phyloP scores from a whole-genome alignment of 192 early-diverging fungal species.

The Chytriomyces hyalinus region DNA sequence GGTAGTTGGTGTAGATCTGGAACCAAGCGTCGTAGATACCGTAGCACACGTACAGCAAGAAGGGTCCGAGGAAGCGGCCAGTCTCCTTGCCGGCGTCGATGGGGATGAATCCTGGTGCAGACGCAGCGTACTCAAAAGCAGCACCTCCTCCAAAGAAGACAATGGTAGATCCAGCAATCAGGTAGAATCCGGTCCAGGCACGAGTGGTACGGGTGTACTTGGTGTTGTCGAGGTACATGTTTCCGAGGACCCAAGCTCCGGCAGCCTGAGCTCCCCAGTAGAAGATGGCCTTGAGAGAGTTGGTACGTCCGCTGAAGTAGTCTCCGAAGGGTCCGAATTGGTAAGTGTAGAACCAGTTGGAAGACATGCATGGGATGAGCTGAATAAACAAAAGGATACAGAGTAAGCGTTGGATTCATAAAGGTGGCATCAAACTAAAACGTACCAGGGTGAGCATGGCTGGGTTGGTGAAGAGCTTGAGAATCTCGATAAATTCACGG shows the following conservation, averaged over 20 bases:
- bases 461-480: constrained; percentile 70
- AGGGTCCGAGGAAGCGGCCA: constrained; percentile 55
- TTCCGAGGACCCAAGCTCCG: constrained; percentile 67
- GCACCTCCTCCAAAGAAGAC: constrained; percentile 70
- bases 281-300: constrained; percentile 72
- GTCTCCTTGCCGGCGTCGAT: constrained; percentile 28
- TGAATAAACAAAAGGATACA: not conserved
- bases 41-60: constrained; percentile 73
- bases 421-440: not conserved
- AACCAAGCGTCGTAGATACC: constrained; percentile 78
- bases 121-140: constrained; percentile 60
- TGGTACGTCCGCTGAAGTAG: constrained; percentile 71
- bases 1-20: constrained; percentile 79
- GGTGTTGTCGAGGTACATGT: constrained; percentile 63
- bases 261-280: constrained; percentile 80
- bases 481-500: constrained; percentile 57
- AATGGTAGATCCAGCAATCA: constrained; percentile 57
- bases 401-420: not conserved
- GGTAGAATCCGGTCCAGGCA: constrained; percentile 62
- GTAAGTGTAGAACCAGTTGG: constrained; percentile 84
- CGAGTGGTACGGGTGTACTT: constrained; percentile 62
- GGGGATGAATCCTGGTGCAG: constrained; percentile 40
- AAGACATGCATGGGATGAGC: constrained; percentile 68
- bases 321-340: constrained; percentile 65
- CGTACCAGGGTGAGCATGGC: constrained; percentile 63